Evolutionary conservation across 768 basidiomycete genomes (phyloP).

Genomic region (Coprinopsis sp.): DNA sequence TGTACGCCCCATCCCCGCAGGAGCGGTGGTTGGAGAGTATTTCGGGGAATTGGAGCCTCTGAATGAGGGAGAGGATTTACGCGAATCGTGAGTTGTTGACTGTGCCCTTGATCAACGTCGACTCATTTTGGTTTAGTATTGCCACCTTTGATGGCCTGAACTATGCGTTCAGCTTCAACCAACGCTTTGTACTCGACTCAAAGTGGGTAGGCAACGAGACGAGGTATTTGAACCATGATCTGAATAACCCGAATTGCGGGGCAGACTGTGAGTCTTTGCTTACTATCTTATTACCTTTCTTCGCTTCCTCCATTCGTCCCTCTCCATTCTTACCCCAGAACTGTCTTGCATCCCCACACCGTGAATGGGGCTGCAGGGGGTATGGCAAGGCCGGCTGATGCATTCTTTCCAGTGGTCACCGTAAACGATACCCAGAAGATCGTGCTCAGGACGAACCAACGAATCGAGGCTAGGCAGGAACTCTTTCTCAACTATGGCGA

Average conservation of each 20-base stretch:
- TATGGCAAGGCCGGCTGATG: no score
- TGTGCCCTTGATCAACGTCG: no score
- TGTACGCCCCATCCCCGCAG: no score
- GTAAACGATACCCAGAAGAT: not conserved
- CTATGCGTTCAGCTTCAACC: constrained; percentile 58
- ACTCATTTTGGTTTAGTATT: no score
- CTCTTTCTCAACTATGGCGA: not conserved
- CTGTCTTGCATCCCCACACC: no score
- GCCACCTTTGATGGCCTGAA: constrained; percentile 47
- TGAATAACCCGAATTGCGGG: not conserved
- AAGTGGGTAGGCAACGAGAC: constrained; percentile 53
- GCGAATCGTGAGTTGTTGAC: no score
- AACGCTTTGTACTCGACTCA: constrained; percentile 45
- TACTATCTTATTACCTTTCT: not conserved
- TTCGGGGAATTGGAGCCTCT: no score
- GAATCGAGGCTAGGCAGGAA: not conserved
- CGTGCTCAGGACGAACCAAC: not conserved
- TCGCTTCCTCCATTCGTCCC: not conserved
- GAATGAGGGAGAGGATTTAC: no score
- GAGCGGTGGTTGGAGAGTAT: no score
- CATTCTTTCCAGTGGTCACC: not conserved
- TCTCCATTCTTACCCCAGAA: not conserved
- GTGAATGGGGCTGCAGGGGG: no score
- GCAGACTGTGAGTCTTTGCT: not conserved
- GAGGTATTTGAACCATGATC: constrained; percentile 63